phyloP scores from a whole-genome alignment of 306 rosid genomes.

The Trifolium pratense region DNA sequence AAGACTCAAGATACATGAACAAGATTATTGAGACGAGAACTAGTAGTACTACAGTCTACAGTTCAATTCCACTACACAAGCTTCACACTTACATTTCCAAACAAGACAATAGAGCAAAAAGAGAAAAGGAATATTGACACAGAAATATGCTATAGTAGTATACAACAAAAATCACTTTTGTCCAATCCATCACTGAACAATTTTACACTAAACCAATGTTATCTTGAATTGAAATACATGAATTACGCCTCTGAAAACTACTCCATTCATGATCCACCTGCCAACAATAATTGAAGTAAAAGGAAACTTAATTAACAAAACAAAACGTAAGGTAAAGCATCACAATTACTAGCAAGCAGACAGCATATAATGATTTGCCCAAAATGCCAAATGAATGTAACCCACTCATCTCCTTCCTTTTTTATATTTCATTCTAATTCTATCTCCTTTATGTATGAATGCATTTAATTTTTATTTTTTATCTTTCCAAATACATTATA shows the following conservation, averaged over 20 bases:
- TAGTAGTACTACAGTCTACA: neutral
- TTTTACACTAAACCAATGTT: neutral
- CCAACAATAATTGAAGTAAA: conserved; percentile 9
- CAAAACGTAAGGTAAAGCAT: neutral
- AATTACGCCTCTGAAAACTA: conserved; percentile 19
- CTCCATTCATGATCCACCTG: conserved; percentile 48
- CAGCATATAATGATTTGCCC: neutral
- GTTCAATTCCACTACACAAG: neutral
- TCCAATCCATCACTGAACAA: neutral
- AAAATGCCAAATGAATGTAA: neutral
- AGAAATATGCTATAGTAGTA: neutral
- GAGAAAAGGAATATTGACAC: neutral
- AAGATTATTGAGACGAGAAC: neutral
- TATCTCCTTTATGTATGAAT: neutral
- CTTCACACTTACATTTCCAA: neutral
- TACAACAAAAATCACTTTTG: neutral
- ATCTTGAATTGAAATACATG: conserved; percentile 19
- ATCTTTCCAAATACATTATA: too few species aligned
- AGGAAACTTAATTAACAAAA: neutral
- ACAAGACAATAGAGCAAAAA: neutral
- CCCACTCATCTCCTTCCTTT: neutral
- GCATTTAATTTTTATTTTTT: too few species aligned
- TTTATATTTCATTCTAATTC: too few species aligned
- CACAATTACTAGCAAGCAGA: conserved; percentile 20
- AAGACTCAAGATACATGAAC: neutral